Evolutionary conservation across 805 yeast species (phyloP).

Genomic region (Candida ipomoeae): DNA sequence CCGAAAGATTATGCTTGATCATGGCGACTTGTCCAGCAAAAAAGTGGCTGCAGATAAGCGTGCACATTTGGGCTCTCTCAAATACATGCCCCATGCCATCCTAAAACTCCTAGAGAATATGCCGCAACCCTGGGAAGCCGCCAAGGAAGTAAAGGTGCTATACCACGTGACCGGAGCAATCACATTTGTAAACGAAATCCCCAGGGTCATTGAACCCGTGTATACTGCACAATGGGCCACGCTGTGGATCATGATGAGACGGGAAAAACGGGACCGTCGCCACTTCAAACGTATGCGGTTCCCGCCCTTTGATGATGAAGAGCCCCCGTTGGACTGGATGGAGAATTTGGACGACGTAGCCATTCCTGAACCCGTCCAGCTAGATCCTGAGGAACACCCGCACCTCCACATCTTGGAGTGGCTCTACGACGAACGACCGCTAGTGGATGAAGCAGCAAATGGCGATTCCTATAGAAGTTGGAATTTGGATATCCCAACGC

Average conservation of each 20-base stretch:
- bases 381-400: slow-evolving; percentile 60
- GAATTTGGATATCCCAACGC: slow-evolving; percentile 56
- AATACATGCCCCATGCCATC: slow-evolving; percentile 94
- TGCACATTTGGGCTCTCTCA: slow-evolving; percentile 84
- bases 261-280: slow-evolving; percentile 85
- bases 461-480: slow-evolving; percentile 78
- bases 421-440: slow-evolving; percentile 77
- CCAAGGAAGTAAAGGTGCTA: slow-evolving; percentile 78
- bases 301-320: slow-evolving; percentile 97
- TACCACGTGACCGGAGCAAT: slow-evolving; percentile 93
- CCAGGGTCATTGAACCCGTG: slow-evolving; percentile 88
- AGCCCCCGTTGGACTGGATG: slow-evolving; percentile 82
- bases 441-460: slow-evolving; percentile 54
- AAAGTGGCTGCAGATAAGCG: slow-evolving; percentile 80
- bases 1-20: slow-evolving; percentile 76
- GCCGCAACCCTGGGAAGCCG: slow-evolving; percentile 98
- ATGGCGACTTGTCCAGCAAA: slow-evolving; percentile 78
- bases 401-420: slow-evolving; percentile 61
- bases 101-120: slow-evolving; percentile 85
- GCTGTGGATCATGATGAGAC: slow-evolving; percentile 87
- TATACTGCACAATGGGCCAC: slow-evolving; percentile 95
- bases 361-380: slow-evolving; percentile 63
- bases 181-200: slow-evolving; percentile 89
- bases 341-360: slow-evolving; percentile 73
- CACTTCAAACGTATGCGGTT: slow-evolving; percentile 90